A percentile compares a stretch with the other conserved stretches of the same genome.
phyloP scores from a whole-genome alignment of 163 green algal genomes.

The Volvox carteri region DNA sequence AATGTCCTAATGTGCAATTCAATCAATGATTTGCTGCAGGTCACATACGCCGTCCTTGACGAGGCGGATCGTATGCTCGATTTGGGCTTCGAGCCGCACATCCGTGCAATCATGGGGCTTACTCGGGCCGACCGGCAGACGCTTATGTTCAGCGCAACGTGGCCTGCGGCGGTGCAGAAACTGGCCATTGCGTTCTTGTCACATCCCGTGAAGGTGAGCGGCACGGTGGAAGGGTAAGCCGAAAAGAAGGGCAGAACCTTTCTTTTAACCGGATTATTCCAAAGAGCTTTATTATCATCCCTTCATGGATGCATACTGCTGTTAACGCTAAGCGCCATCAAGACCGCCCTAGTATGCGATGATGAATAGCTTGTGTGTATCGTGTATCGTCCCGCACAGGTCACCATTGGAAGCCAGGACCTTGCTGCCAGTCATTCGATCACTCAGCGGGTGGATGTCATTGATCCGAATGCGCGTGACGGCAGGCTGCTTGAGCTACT shows the following conservation, averaged over 20 bases:
- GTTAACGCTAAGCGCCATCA: no score
- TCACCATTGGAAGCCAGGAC: conserved; percentile 91
- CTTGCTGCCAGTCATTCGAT: conserved; percentile 93
- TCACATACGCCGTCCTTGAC: conserved; percentile 95
- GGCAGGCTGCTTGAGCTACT: conserved; percentile 86
- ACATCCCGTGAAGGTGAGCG: conserved; percentile 47
- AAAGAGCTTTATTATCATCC: no score
- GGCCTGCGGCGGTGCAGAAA: conserved; percentile 90
- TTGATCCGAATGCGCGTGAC: conserved; percentile 81
- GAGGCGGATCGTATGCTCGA: conserved; percentile 98
- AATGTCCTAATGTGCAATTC: no score
- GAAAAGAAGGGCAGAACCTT: no score
- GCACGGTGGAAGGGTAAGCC: background rate
- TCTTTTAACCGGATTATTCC: no score
- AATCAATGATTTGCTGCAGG: no score
- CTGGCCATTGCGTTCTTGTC: conserved; percentile 92
- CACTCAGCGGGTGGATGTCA: conserved; percentile 87
- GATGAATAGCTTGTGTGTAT: no score
- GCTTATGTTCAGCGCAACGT: conserved; percentile 97
- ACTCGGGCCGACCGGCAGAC: conserved; percentile 92
- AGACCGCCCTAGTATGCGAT: no score
- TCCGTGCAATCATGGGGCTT: conserved; percentile 78
- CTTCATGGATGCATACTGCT: no score
- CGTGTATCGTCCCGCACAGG: no score
- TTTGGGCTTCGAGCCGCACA: conserved; percentile 95